Evolutionary conservation across 1,284 basidiomycete species (phyloP), one percentile per base, ranked within the genome.

Genomic region (Inonotus obliquus): DNA sequence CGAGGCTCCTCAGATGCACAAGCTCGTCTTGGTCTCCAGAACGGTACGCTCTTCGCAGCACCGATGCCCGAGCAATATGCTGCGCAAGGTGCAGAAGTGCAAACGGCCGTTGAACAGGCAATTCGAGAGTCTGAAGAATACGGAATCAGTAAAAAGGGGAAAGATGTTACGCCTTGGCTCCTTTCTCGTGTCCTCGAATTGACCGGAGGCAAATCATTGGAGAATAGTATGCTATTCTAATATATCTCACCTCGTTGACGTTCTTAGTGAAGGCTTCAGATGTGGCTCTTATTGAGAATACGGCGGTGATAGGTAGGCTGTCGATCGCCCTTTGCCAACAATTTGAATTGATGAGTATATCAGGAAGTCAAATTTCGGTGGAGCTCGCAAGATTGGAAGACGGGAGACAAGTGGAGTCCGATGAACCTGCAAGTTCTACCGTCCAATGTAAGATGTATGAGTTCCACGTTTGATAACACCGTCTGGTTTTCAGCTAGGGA

Each of bases 111-210:
- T 3, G 89, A 97, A 64, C 86, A 86, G 69, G 96, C 97, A 2
- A 83, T 99, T 0, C 72, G 73, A 21, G 96, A 99, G 73, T 90
- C 91, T 7, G 86, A 92, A 65, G 81, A 84, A 65, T 89, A 88
- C 66, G 94, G 95, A 0, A 80, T 98, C 54, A 89, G 84, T 69
- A 87, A 81, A 67, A 77, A 79, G 13, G 97, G 97, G 5, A 98
- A 98, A 70, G 91, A 94, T 65, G 95, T 86, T 10, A 99, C 97
- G 1, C 97, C 97, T 2, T 99, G 96, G 96, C 79, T 99, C 11
- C 79, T 99, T 32, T 81, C 82, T 61, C 85, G 96, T 19, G 89
- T 99, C 1, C 83, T 83, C 7, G 89, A 98, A 72, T 77, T 99
- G 52, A 94, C 92, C 0, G 71, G 81, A 44, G 92, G 93, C 2